A percentile compares a stretch with the other conserved stretches of the same genome.
These are phyloP conservation scores for Psophocarpus tetragonolobus DNA, from an alignment of 306 rosid genomes.

Conservation along the genomic window DNA sequence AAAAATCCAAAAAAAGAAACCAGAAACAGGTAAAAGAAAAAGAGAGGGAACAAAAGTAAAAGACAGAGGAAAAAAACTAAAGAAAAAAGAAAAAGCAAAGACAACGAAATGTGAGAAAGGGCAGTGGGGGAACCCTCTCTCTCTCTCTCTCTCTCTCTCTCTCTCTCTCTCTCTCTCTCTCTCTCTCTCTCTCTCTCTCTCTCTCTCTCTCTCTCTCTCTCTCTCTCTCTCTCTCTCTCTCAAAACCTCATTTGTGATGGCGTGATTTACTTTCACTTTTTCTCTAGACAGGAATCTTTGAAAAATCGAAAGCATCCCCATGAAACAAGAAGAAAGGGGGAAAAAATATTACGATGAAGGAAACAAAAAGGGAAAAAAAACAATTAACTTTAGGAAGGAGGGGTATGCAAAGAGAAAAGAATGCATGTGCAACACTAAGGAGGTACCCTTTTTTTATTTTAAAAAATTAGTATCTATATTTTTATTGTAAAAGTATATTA, in stretches of 20 bases:
- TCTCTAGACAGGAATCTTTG: constrained; percentile 67
- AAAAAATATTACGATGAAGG: neutral
- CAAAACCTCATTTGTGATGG: constrained; percentile 46
- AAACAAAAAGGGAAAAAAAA: neutral
- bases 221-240: no score
- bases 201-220: no score
- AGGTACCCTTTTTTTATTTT: no score
- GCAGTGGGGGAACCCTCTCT: neutral
- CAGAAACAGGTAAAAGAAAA: constrained; percentile 58
- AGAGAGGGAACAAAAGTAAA: constrained; percentile 37
- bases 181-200: no score
- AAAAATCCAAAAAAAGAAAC: constrained; percentile 52
- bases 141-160: no score
- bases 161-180: no score
- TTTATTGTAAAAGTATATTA: no score
- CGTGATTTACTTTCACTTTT: constrained; percentile 64
- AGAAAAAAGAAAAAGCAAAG: constrained; percentile 24
- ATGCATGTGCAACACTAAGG: neutral
- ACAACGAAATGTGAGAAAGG: constrained; percentile 46
- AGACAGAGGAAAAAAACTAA: constrained; percentile 6
- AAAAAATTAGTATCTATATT: no score
- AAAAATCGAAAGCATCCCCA: constrained; percentile 51
- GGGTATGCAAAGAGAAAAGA: neutral
- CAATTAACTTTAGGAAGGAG: neutral
- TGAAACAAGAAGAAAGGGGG: constrained; percentile 7